Evolutionary conservation across 1,284 basidiomycete genomes (phyloP).

Genomic region (Marasmius tenuissimus): DNA sequence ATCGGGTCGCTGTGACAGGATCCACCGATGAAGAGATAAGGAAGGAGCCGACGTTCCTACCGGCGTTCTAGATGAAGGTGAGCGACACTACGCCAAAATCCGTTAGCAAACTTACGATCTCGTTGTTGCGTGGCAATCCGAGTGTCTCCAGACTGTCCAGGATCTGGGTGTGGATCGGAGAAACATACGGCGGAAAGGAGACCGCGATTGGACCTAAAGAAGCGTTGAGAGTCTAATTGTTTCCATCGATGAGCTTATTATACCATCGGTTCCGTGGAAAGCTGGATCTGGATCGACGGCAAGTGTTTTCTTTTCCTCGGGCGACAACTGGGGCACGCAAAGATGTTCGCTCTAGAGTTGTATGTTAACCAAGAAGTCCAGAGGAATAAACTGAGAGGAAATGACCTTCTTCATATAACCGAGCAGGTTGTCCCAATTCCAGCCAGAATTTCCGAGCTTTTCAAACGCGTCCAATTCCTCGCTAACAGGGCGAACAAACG

Average conservation of each 20-base stretch:
- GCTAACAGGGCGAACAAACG: background rate
- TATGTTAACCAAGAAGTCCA: background rate
- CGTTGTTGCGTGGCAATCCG: conserved; percentile 7
- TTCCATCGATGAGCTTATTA: background rate
- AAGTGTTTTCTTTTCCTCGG: background rate
- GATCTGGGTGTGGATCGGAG: conserved; percentile 1
- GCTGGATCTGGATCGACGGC: conserved; percentile 2
- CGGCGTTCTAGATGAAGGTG: background rate
- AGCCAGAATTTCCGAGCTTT: conserved; percentile 5
- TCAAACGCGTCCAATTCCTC: conserved; percentile 3
- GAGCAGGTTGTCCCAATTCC: conserved; percentile 12
- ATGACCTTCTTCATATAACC: conserved; percentile 9
- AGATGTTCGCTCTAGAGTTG: background rate
- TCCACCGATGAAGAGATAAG: conserved; percentile 1
- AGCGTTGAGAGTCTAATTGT: background rate
- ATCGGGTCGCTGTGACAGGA: conserved; percentile 1
- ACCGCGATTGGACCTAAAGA: conserved; percentile 1
- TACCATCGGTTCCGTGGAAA: conserved; percentile 3
- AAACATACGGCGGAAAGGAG: conserved; percentile 3
- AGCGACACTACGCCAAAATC: background rate
- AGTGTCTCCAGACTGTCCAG: conserved; percentile 3
- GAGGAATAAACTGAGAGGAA: background rate
- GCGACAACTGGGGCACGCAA: background rate
- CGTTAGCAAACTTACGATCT: background rate
- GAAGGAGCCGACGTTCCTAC: conserved; percentile 2